Evolutionary conservation across 225 moss, liverwort and hornwort genomes (phyloP).

Genomic region (Sphagnum contortum): DNA sequence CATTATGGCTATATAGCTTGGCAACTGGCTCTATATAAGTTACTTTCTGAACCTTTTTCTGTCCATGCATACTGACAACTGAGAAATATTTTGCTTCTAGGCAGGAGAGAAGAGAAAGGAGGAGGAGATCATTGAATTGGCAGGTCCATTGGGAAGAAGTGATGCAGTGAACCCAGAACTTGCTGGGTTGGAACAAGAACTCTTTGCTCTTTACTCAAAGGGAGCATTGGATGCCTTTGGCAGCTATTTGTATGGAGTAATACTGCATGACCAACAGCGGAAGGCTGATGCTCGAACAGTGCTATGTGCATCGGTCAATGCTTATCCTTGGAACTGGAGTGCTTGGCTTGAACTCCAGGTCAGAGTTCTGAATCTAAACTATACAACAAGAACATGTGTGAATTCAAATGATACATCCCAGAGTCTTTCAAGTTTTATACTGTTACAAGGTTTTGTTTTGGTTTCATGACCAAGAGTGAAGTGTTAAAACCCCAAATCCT

Average conservation of each 20-base stretch:
- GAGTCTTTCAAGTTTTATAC: too few species aligned
- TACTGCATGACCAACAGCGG: slow-evolving; percentile 86
- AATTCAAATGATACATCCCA: too few species aligned
- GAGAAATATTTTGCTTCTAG: slow-evolving; percentile 28
- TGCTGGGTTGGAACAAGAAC: slow-evolving; percentile 70
- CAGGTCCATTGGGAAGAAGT: slow-evolving; percentile 84
- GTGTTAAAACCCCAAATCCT: too few species aligned
- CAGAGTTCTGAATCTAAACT: neutral
- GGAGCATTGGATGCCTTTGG: slow-evolving; percentile 86
- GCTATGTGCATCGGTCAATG: slow-evolving; percentile 75
- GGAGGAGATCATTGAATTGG: slow-evolving; percentile 83
- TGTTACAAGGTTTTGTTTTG: too few species aligned
- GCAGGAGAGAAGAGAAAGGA: slow-evolving; percentile 98
- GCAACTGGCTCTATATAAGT: too few species aligned
- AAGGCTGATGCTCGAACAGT: slow-evolving; percentile 69
- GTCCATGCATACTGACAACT: too few species aligned
- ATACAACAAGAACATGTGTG: too few species aligned
- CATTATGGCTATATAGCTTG: too few species aligned
- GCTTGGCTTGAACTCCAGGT: slow-evolving; percentile 99
- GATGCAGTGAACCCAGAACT: slow-evolving; percentile 95
- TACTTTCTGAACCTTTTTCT: too few species aligned
- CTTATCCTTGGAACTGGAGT: slow-evolving; percentile 98
- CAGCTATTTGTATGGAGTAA: slow-evolving; percentile 85
- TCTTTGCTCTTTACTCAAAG: slow-evolving; percentile 49
- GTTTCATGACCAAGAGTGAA: too few species aligned